Conservation (phyloP, 306 rosid genomes). For the Castanopsis chinensis region DNA sequence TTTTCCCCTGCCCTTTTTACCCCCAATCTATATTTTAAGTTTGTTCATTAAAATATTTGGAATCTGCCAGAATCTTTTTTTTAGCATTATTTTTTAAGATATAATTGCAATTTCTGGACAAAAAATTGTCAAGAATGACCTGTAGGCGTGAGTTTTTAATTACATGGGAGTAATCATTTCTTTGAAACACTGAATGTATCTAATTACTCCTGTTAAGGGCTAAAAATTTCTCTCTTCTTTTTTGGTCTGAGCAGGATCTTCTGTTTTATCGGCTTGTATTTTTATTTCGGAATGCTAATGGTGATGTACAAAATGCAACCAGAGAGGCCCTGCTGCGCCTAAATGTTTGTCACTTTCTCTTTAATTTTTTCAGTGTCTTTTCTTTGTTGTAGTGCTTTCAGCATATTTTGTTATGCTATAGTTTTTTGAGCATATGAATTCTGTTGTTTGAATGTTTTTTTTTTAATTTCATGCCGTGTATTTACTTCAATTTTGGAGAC, state of each 20-base stretch:
- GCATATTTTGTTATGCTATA: neutral
- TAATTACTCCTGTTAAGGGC: neutral
- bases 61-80: neutral
- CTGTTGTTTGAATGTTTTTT: neutral
- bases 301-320: constrained; percentile 61
- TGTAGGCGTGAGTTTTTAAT: neutral
- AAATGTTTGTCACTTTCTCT: constrained; percentile 49
- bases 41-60: neutral
- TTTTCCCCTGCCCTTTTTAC: neutral
- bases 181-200: neutral
- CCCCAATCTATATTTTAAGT: neutral
- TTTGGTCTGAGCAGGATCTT: constrained; percentile 48
- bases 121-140: too few species aligned
- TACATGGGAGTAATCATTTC: neutral
- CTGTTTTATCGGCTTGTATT: constrained; percentile 61
- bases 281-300: constrained; percentile 54
- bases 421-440: neutral
- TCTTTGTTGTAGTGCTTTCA: constrained; percentile 1
- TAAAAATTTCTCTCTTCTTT: constrained; percentile 17
- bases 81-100: neutral
- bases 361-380: neutral
- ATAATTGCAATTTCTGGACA: too few species aligned
- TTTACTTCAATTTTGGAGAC: neutral
- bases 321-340: constrained; percentile 63
- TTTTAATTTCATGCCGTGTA: too few species aligned